Base-by-base conservation (phyloP, 2,329 filamentous ascomycete species). In the Hawksworthiomyces lignivorus region DNA sequence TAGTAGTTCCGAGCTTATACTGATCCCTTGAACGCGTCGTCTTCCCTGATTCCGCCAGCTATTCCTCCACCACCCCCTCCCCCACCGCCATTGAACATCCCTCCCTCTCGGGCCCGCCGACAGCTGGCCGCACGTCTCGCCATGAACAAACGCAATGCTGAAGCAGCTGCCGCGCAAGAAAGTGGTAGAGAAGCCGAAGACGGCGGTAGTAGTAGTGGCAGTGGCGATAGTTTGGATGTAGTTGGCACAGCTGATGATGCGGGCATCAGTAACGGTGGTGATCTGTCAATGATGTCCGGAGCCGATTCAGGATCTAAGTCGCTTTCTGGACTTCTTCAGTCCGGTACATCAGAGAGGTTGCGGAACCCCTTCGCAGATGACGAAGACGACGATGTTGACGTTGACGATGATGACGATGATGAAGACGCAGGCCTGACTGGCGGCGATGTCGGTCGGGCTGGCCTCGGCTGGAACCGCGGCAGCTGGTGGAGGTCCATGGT, bases 101-200 rank as follows among this genome's bases (percentile, higher is more conserved):
- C 85, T 1, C 89, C 90, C 3, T 94, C 87, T 7, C 80, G 90
- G 39, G 90, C 90, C 7, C 80, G 90, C 38, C 73, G 87, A 42
- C 87, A 94, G 61, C 75, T 97, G n/a, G 89, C 88, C n/a, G 85
- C 86, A 11, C 80, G 89, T 11, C 72, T 97, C 55, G 77, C 86
- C 3, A 77, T 84, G 62, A 84, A 87, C 50, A 82, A 86, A 60
- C 77, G 78, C 50, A 69, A 63, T 34, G 64, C 67, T 18, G 63
- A 70, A 6, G 62, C 68, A 19, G 64, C 63, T 2, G 54, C 69
- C 2, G 62, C 62, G 4, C 58, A 63, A 7, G 68, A 69, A 19
- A 62, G 63, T 19, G 62, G 61, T 3, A 60, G 63, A 6, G 65
- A 65, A 31, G 58, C 40, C 20, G 49, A 29, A 43, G 46, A 29